phyloP scores from a whole-genome alignment of 371 early-diverging fungal genomes.

The Rhizopus stolonifer region DNA sequence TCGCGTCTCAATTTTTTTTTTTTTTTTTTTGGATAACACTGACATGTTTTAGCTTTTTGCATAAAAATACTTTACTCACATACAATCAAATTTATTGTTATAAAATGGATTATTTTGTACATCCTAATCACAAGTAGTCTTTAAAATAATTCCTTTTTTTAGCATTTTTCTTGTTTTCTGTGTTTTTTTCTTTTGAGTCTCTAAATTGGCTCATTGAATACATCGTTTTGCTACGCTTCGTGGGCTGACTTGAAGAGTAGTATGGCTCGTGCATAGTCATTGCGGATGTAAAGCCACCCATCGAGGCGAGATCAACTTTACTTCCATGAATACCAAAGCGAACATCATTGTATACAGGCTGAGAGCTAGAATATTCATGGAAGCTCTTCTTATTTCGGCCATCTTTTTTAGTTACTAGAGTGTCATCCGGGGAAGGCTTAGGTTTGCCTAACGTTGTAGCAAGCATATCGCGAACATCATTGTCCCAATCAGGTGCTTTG shows the following conservation, averaged over 20 bases:
- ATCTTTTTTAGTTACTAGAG: not conserved
- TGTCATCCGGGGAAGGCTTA: conserved; percentile 5
- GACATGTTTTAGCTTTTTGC: too few relatives aligned
- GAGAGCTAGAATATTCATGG: not conserved
- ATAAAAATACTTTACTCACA: too few relatives aligned
- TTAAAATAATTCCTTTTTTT: too few relatives aligned
- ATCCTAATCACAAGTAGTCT: too few relatives aligned
- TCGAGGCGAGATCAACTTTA: not conserved
- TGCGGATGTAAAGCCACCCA: conserved; percentile 2
- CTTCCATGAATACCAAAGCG: not conserved
- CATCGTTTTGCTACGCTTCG: not conserved
- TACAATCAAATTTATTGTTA: too few relatives aligned
- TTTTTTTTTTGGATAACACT: too few relatives aligned
- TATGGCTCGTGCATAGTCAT: not conserved
- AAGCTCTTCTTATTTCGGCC: not conserved
- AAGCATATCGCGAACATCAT: conserved; percentile 3
- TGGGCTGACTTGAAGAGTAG: not conserved
- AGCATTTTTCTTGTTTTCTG: too few relatives aligned
- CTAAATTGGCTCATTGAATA: too few relatives aligned
- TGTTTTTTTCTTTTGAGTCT: too few relatives aligned
- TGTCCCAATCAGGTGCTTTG: conserved; percentile 4
- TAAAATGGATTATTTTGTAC: too few relatives aligned
- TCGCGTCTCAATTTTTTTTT: too few relatives aligned
- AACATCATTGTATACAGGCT: not conserved
- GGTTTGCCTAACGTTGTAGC: conserved; percentile 6